Evolutionary conservation across 345 rosid species (phyloP), one percentile per base, ranked within the genome.

Genomic region (Linum lewisii): DNA sequence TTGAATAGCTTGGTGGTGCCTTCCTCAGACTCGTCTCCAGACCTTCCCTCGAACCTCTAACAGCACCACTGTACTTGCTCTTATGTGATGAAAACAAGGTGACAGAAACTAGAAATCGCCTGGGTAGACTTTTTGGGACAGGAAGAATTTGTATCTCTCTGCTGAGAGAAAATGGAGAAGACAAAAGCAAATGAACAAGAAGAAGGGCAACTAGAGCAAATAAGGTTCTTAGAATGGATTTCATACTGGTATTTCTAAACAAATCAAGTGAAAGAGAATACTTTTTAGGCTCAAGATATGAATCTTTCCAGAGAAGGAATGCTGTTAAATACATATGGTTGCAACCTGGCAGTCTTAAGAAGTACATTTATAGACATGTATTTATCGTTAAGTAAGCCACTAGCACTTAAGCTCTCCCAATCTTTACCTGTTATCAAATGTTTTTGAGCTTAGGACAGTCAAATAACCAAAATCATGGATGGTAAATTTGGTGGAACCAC

Each of bases 1-100:
- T 83, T 36, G 85, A 65, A 57, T 24, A 72, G 37, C 80, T 84
- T 34, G 72, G 71, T 0, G 86, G 84, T 14, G 79, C 84, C 56
- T 69, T 72, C 65, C 67, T 70, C 10, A 81, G 75, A 68, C 77
- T 78, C 24, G 75, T 66, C 60, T 66, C 78, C 71, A 68, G 57
- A n/a, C 66, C 73, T 67, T 71, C 69, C 64, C 61, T 45, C 49
- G 72, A 60, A 65, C 66, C 69, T 61, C 63, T 54, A 59, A 8
- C 21, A 19, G 77, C 74, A 24, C 45, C 64, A 21, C 34, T 57
- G 24, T 32, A 21, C 69, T 70, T 76, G 68, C 52, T 70, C 61
- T 19, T 21, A 57, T 61, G 62, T 21, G 59, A 45, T 11, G 69
- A 66, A 58, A 72, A 21, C 7, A 63, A 63, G 51, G 71, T 6